Base-by-base conservation (phyloP, 768 basidiomycete species). In the Tricholoma saponaceum region DNA sequence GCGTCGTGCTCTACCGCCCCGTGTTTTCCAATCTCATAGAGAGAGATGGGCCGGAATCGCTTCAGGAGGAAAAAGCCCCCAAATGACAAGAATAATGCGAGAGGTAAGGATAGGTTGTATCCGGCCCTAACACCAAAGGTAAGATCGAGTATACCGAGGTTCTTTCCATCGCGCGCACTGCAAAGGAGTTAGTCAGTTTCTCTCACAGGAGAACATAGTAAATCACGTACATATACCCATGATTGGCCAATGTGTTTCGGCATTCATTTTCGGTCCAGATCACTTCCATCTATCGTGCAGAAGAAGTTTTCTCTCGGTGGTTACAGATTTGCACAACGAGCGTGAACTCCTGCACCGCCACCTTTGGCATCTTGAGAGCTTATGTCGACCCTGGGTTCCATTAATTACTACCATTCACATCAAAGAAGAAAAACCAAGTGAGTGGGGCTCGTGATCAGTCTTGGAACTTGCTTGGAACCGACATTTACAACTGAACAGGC, bases 211-310 rank as follows among this genome's bases (percentile, higher is more conserved):
- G 43, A 20, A 6, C 28, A 12, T 51, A 6, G 3, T 4, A 43
- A 55, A 23, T 8, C 56, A 76, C 86, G 66, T 64, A 90, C 88
- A 91, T 71, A 55, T 84, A 90, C 1, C 86, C 85, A 54, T 90
- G 87, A 63, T 90, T 90, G 0, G 89, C 88, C 59, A 90, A 77
- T 0, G 85, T 76, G 60, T 91, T 90, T n/a, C n/a, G n/a, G n/a
- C n/a, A n/a, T n/a, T n/a, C n/a, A n/a, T n/a, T n/a, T n/a, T n/a
- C n/a, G n/a, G n/a, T n/a, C n/a, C n/a, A n/a, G n/a, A n/a, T n/a
- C n/a, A n/a, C n/a, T n/a, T n/a, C n/a, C n/a, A n/a, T n/a, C n/a
- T n/a, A n/a, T n/a, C n/a, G n/a, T n/a, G n/a, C n/a, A n/a, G n/a
- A n/a, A n/a, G n/a, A n/a, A n/a, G n/a, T n/a, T n/a, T n/a, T n/a